phyloP scores from a whole-genome alignment of 2,329 filamentous ascomycete genomes.

The Metarhizium album region DNA sequence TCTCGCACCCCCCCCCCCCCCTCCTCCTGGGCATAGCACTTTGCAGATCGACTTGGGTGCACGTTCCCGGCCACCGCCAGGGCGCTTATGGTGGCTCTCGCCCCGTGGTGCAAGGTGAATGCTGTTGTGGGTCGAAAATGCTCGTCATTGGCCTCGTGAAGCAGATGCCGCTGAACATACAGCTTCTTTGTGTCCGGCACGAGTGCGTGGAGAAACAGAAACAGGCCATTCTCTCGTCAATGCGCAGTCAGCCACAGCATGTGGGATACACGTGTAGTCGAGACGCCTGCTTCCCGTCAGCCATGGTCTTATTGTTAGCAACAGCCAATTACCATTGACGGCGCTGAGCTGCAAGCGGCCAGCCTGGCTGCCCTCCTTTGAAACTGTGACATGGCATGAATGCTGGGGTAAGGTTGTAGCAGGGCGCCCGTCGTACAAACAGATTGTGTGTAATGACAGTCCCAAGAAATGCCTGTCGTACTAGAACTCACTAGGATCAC shows the following conservation, averaged over 20 bases:
- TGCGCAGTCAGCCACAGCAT: neutral
- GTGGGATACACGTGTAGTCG: neutral
- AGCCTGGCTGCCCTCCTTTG: neutral
- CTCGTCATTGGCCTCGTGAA: neutral
- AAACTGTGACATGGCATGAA: neutral
- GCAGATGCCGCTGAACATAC: neutral
- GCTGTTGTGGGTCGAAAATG: neutral
- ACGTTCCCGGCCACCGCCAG: neutral
- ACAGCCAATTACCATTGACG: neutral
- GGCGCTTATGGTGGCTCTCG: neutral
- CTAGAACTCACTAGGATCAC: too few relatives aligned
- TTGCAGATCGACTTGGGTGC: neutral
- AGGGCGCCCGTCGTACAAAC: neutral
- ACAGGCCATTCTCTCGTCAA: neutral
- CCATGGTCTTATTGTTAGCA: neutral
- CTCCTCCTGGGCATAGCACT: too few relatives aligned
- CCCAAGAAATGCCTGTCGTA: neutral
- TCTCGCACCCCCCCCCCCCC: too few relatives aligned
- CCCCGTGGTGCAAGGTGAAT: neutral
- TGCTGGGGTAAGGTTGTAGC: neutral
- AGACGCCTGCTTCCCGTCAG: neutral
- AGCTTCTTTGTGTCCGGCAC: neutral
- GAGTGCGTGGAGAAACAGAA: neutral
- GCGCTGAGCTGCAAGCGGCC: neutral
- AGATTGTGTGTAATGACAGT: neutral